Evolutionary conservation across 768 basidiomycete species (phyloP), one percentile per base, ranked within the genome.

Genomic region (Termitomyces sp.): DNA sequence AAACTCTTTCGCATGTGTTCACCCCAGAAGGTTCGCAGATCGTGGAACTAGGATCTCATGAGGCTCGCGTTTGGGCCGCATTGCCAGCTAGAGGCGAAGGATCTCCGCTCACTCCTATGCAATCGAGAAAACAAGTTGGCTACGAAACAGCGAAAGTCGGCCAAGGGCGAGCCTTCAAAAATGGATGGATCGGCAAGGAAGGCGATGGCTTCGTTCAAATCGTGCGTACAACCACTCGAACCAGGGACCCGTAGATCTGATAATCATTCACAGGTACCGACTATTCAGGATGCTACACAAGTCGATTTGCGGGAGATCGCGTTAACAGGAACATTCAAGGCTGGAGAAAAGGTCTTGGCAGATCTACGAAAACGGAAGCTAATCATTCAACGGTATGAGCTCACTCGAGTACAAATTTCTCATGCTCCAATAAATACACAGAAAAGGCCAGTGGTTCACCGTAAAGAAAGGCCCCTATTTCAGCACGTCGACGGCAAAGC

Each of bases 361-460:
- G 96, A 98, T 66, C 79, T 98, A 50, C 82, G 93, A 69, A 98
- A 98, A 75, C 87, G 96, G 47, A 98, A 97, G 73, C 80, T 99
- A 38, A 82, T 93, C 56, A 71, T 81, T 14, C 94, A 96, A 74
- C 91, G 86, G 96, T 95, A 70, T 36, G 60, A 25, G 47, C 36
- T 43, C 32, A 38, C 17, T n/a, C 20, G 20, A 34, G 17, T 38
- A 7, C 5, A 2, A 15, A 31, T 59, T 46, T 20, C 31, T 45
- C 57, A 49, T 52, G 63, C 62, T 60, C 61, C 20, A 53, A 53
- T 48, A 36, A 49, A 8, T 50, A n/a, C 12, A 2, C 69, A 98
- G 96, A 77, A 99, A 98, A 78, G 88, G 90, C 1, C 91, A 96
- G 72, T 97, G 95, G 89, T 98, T 95, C 80, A 84, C 88, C 9